Base-by-base conservation (phyloP, 2,329 filamentous ascomycete species). In the Alternaria sp. region DNA sequence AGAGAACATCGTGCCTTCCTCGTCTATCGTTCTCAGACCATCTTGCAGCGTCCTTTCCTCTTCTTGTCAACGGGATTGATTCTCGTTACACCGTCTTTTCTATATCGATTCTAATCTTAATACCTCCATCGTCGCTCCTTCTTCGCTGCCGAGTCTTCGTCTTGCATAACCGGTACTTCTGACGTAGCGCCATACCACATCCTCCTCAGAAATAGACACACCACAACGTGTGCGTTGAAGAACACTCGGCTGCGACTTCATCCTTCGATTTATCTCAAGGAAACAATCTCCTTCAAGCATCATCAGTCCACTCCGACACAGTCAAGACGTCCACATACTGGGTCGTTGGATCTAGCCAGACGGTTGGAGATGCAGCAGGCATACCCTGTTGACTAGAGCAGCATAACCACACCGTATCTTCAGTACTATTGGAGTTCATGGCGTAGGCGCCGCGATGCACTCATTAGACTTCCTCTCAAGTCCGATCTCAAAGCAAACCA, bases 1-100 rank as follows among this genome's bases (percentile, higher is more conserved):
- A 51, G 48, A 44, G 48, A 44, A 30, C 61, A 60, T 65, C 54
- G 68, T 69, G 59, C 66, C 66, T 72, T 68, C 69, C 64, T 54
- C 47, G 55, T 63, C 51, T 59, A 16, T 47, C 59, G 52, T 28
- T 39, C 47, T 24, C 43, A 42, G 39, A 42, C 41, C 32, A 47
- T 44, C 12, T 34, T 52, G 54, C 56, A 57, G 51, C 63, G 63
- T 64, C 43, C 42, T 30, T 62, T 59, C 59, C 26, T 54, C 44
- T 59, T 55, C 39, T 60, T 48, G 47, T 44, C 7, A 22, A 41
- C 32, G 54, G 26, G 53, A 46, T 54, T 47, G 39, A 55, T 32
- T 46, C 41, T 36, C 47, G 46, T 60, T 54, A 46, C 41, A 26
- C 54, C 51, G 51, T 63, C 46, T 58, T 66, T 20, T 51, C 46